These are phyloP conservation scores for Colletotrichum coccodes DNA, from an alignment of 2,329 filamentous ascomycete genomes.

Conservation along the genomic window DNA sequence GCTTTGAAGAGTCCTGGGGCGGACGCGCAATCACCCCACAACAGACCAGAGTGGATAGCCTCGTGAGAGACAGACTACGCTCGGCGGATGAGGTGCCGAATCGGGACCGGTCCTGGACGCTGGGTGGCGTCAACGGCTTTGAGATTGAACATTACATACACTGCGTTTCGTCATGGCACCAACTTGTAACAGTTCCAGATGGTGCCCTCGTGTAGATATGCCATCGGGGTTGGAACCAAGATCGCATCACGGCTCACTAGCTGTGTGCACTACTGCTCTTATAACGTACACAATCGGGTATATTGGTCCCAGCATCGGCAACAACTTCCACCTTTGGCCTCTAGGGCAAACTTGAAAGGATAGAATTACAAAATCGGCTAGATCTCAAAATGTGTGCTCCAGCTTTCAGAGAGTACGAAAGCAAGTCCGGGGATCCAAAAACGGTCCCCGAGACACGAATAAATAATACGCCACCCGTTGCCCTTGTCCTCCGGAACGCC, in stretches of 20 bases:
- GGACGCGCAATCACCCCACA: constrained; percentile 15
- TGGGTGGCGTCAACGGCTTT: background rate
- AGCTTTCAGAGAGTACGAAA: background rate
- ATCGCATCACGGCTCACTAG: too few relatives aligned
- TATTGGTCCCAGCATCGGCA: background rate
- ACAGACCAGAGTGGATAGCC: background rate
- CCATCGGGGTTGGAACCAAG: too few relatives aligned
- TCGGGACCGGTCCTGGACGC: background rate
- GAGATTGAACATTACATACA: background rate
- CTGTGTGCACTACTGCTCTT: too few relatives aligned
- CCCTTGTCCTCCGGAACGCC: constrained; percentile 25
- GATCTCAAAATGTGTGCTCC: background rate
- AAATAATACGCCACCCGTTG: constrained; percentile 20
- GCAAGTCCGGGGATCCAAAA: background rate
- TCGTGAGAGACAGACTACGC: background rate
- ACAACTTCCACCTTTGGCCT: background rate
- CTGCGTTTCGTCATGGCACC: too few relatives aligned
- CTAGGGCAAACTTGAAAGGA: background rate
- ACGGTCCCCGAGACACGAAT: background rate
- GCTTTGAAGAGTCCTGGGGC: background rate
- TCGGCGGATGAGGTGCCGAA: background rate
- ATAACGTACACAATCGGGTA: background rate
- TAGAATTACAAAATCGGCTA: constrained; percentile 10
- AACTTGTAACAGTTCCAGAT: too few relatives aligned
- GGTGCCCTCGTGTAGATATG: too few relatives aligned